phyloP scores from a whole-genome alignment of 2,329 filamentous ascomycete genomes.

The Aspergillus sergii region DNA sequence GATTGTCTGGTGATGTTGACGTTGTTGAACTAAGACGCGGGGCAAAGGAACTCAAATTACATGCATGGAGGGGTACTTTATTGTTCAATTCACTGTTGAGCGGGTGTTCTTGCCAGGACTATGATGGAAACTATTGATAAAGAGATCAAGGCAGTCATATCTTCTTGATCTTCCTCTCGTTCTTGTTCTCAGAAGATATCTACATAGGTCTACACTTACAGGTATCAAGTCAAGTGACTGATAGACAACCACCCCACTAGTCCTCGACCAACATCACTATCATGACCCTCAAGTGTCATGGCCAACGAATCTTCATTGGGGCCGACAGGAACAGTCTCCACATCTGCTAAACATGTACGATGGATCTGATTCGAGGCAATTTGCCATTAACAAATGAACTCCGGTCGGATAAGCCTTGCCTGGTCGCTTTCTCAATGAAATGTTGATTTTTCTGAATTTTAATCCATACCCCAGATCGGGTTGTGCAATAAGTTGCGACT shows the following conservation, averaged over 20 bases:
- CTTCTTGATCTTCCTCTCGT: not conserved
- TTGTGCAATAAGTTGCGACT: not conserved
- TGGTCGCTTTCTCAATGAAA: not conserved
- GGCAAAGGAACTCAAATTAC: not conserved
- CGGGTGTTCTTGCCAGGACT: too few species aligned
- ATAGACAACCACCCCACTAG: not conserved
- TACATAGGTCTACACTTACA: not conserved
- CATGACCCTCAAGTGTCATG: not conserved
- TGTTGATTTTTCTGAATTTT: not conserved
- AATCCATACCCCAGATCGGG: not conserved
- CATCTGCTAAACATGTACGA: not conserved
- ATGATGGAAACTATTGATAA: too few species aligned
- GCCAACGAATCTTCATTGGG: not conserved
- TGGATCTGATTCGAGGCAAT: conserved; percentile 3
- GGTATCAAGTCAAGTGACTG: not conserved
- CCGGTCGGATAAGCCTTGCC: not conserved
- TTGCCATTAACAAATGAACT: not conserved
- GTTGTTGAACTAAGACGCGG: not conserved
- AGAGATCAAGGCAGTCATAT: too few species aligned
- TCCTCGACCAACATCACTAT: not conserved
- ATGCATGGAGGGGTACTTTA: not conserved
- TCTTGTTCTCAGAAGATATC: not conserved
- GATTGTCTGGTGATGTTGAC: not conserved
- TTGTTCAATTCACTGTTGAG: not conserved
- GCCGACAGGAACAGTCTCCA: not conserved